Base-by-base conservation (phyloP, 2,329 filamentous ascomycete genomes). In the Nigrospora oryzae region DNA sequence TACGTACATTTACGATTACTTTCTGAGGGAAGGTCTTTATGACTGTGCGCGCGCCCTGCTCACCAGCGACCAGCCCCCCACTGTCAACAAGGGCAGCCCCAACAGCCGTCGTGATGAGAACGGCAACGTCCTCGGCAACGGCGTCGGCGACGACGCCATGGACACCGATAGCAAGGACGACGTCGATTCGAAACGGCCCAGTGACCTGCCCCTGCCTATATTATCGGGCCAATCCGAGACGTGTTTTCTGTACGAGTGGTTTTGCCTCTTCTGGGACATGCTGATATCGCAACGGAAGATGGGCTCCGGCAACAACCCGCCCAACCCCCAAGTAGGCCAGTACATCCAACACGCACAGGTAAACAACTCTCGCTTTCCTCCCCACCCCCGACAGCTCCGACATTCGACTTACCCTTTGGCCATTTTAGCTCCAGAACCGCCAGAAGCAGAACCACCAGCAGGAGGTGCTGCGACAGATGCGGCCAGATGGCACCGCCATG, bases 191-290 rank as follows among this genome's bases (percentile, higher is more conserved):
- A 90, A 91, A 62, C 75, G 85, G 37, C 86, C 87, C 1, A 79
- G 83, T 46, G 89, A 95, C 58, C 75, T 97, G 35, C 91, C 91
- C 5, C 74, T 79, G 7, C 83, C 89, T 12, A 81, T 81, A 50
- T 71, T 89, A 6, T 76, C 77, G 40, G 73, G 73, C 49, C 5
- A 4, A 6, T 76, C 76, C 44, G 85, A 84, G 56, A 86, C 79
- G 50, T 88, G 87, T 23, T 97, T 98, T 59, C 73, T 98, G n/a
- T 85, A 89, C 55, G 93, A 97, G 59, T 98, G 93, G 93, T 98
- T 94, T 71, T 88, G 84, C 59, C 77, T 96, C 43, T 98, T 98
- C 65, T 97, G 89, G 89, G 93, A 98, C 58, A 89, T 97, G 55
- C 94, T 86, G 66, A 82, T 82, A 59, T 88, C 89, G 45, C 86